Percentiles rank a stretch among this genome's conserved stretches.
These are phyloP conservation scores for Leucoagaricus sp. DNA, from an alignment of 1,284 basidiomycete genomes.

Conservation along the genomic window DNA sequence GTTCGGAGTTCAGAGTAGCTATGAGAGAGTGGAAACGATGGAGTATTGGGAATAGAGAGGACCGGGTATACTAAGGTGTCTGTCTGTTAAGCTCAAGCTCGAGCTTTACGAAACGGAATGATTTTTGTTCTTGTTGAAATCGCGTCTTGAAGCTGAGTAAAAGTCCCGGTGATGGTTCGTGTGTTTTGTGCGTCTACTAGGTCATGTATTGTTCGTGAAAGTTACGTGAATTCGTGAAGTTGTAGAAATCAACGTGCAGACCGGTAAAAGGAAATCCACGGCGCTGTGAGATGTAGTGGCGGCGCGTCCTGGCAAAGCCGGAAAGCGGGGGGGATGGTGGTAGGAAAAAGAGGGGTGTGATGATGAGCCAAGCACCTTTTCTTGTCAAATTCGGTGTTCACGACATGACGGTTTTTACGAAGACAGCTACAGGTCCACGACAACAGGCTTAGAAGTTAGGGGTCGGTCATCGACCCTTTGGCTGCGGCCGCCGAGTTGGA, in stretches of 20 bases:
- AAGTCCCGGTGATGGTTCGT: neutral
- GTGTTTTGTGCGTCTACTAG: neutral
- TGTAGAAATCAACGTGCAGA: too few species aligned
- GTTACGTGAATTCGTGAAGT: neutral
- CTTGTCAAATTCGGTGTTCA: neutral
- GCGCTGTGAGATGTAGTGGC: neutral
- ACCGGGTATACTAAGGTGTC: neutral
- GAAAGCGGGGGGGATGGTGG: neutral
- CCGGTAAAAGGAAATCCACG: neutral
- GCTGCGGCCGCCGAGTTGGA: too few species aligned
- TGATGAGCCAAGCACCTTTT: neutral
- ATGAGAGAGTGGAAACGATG: neutral
- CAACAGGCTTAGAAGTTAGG: too few species aligned
- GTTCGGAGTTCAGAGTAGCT: neutral
- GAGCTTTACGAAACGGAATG: neutral
- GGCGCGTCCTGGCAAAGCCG: neutral
- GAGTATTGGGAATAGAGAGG: neutral
- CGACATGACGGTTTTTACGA: neutral
- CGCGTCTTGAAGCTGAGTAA: neutral
- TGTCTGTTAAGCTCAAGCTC: neutral
- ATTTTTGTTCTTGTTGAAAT: too few species aligned
- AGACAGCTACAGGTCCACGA: too few species aligned
- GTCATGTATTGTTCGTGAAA: neutral
- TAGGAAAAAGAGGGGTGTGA: conserved; percentile 2
- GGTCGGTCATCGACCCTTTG: too few species aligned